Evolutionary conservation across 1,284 basidiomycete species (phyloP).

Genomic region (Gomphus sp.): DNA sequence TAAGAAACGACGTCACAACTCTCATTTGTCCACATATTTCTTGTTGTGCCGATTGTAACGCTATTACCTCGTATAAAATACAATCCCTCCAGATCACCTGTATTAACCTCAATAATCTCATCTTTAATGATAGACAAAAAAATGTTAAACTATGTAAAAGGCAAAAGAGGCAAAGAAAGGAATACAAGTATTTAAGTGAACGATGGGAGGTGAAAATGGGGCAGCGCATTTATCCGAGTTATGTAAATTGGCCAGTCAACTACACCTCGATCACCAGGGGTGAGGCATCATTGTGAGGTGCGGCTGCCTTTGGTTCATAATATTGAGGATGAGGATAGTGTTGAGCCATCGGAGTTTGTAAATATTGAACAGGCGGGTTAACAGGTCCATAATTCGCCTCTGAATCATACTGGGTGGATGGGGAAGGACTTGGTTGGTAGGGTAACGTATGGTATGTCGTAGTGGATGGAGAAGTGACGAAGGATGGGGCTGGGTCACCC

Average conservation of each 20-base stretch:
- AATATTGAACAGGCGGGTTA: neutral
- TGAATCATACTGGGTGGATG: neutral
- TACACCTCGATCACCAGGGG: neutral
- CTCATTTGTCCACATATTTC: neutral
- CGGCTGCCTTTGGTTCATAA: neutral
- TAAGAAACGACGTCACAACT: neutral
- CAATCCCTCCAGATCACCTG: neutral
- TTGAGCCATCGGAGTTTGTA: neutral
- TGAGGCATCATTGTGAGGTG: neutral
- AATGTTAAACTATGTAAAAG: neutral
- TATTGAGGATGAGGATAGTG: neutral
- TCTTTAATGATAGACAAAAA: neutral
- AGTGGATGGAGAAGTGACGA: neutral
- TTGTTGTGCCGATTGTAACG: slow-evolving; percentile 1
- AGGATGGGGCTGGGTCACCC: neutral
- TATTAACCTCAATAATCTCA: neutral
- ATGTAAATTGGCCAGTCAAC: neutral
- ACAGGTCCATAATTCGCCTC: neutral
- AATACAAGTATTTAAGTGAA: neutral
- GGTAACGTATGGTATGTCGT: neutral
- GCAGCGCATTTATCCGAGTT: neutral
- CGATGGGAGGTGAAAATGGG: neutral
- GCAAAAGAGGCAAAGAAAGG: neutral
- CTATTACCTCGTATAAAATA: neutral
- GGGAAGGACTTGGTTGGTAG: neutral